phyloP scores from a whole-genome alignment of 164 flowering plant genomes.

The Stephania japonica region DNA sequence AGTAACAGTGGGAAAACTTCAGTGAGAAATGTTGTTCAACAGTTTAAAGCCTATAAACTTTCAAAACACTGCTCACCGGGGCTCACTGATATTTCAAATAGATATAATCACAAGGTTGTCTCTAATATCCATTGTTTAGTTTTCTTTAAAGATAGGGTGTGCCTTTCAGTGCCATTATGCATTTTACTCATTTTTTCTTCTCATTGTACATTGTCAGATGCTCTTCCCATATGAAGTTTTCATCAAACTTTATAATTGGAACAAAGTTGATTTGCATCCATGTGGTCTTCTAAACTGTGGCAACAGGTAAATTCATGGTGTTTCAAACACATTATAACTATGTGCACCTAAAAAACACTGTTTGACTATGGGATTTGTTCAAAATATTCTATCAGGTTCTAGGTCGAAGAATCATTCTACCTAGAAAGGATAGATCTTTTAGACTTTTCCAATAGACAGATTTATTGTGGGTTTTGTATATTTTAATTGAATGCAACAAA shows the following conservation, averaged over 20 bases:
- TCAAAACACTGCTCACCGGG: conserved; percentile 25
- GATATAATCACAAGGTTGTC: conserved; percentile 45
- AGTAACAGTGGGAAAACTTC: conserved; percentile 49
- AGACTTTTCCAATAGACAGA: background rate
- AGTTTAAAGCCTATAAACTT: conserved; percentile 41
- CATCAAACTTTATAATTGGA: conserved; percentile 63
- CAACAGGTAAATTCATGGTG: conserved; percentile 55
- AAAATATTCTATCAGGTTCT: background rate
- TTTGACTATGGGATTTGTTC: background rate
- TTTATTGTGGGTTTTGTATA: background rate
- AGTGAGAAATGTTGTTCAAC: conserved; percentile 59
- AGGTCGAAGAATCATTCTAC: background rate
- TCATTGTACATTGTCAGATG: conserved; percentile 38
- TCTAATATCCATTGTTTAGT: background rate
- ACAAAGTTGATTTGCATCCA: conserved; percentile 67
- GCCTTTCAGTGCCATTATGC: background rate
- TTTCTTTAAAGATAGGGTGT: background rate
- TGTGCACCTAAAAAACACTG: background rate
- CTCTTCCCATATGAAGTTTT: conserved; percentile 67
- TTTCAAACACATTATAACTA: background rate
- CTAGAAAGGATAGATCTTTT: background rate
- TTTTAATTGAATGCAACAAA: background rate
- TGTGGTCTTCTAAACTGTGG: conserved; percentile 85
- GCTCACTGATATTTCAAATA: conserved; percentile 33
- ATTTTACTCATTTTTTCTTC: background rate